Percentiles rank a stretch among this genome's conserved stretches.
Evolutionary conservation across 208 protist genomes (phyloP).

Genomic region (Leishmania major): DNA sequence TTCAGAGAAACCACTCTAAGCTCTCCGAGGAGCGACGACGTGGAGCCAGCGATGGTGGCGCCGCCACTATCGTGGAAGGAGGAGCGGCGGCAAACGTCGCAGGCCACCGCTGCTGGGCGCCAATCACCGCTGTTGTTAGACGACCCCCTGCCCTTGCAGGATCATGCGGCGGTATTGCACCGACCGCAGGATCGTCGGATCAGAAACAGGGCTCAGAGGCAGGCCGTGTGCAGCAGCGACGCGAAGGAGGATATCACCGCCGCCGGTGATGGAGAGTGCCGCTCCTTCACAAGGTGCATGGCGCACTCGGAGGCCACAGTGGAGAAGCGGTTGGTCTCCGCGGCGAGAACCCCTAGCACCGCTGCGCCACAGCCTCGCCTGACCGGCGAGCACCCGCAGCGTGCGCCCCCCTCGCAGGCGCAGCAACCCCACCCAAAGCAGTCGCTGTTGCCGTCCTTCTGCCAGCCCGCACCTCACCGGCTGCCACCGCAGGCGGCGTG

Average conservation of each 20-base stretch:
- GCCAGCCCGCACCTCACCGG: background rate
- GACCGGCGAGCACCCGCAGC: background rate
- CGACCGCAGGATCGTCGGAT: background rate
- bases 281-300: background rate
- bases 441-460: background rate
- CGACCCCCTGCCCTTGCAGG: background rate
- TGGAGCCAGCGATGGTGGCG: background rate
- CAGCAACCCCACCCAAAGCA: background rate
- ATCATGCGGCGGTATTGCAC: background rate
- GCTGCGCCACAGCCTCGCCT: background rate
- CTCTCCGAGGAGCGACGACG: background rate
- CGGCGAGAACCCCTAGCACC: background rate
- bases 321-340: background rate
- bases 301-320: background rate
- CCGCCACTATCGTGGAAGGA: background rate
- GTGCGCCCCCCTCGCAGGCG: background rate
- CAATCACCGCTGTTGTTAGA: background rate
- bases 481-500: background rate
- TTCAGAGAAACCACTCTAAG: background rate
- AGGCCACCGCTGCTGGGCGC: background rate
- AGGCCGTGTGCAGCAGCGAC: too few species aligned
- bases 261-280: background rate
- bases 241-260: background rate
- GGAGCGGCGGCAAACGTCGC: background rate
- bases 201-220: background rate